phyloP scores from a whole-genome alignment of 2,329 filamentous ascomycete genomes.

The Epichloe brachyelytri region DNA sequence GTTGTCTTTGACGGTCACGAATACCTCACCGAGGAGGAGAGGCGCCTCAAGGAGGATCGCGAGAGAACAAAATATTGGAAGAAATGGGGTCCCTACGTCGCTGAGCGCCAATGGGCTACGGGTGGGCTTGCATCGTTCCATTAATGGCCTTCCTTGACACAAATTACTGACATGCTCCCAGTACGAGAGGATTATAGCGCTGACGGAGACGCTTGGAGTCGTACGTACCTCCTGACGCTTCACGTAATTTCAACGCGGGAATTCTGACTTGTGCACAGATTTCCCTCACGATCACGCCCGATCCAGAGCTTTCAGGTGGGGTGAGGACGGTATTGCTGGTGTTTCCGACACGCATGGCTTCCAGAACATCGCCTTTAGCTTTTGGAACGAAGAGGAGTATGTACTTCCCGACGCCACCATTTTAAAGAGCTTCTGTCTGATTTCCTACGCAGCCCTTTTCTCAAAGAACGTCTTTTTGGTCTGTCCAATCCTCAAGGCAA shows the following conservation, averaged over 20 bases:
- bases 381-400: constrained; percentile 96
- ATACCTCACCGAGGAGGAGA: constrained; percentile 81
- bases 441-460: constrained; percentile 51
- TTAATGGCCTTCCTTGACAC: neutral
- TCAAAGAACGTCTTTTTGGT: constrained; percentile 92
- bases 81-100: constrained; percentile 90
- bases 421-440: neutral
- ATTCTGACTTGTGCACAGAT: constrained; percentile 37
- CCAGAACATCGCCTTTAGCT: constrained; percentile 88
- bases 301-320: constrained; percentile 84
- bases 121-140: constrained; percentile 37
- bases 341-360: constrained; percentile 82
- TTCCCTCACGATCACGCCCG: constrained; percentile 89
- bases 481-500: constrained; percentile 94
- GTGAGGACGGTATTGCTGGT: constrained; percentile 91
- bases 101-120: constrained; percentile 92
- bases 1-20: constrained; percentile 81
- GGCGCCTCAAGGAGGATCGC: constrained; percentile 73
- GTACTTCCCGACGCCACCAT: neutral
- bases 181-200: constrained; percentile 85
- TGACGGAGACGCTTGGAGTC: constrained; percentile 90
- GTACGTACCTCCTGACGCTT: constrained; percentile 39
- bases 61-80: constrained; percentile 90
- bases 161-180: constrained; percentile 14
- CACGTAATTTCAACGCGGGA: constrained; percentile 5